phyloP scores from a whole-genome alignment of 352 stramenopile genomes.

The Phytophthora pisi region DNA sequence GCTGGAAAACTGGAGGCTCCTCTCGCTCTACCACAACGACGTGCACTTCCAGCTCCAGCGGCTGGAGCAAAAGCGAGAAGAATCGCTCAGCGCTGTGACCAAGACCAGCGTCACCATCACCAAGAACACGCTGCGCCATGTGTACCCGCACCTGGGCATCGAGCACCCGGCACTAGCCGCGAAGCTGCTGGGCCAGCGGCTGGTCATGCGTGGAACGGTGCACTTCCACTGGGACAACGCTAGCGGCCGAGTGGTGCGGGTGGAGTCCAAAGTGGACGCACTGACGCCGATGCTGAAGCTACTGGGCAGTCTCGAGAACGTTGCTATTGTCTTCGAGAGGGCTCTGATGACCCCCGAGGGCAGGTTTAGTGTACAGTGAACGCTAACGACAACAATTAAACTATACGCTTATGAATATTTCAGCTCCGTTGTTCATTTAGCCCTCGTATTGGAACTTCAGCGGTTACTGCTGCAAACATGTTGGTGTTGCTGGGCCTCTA shows the following conservation, averaged over 20 bases:
- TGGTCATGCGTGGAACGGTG: conserved; percentile 2
- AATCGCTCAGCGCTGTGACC: conserved; percentile 7
- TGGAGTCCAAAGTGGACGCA: conserved; percentile 6
- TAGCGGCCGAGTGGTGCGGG: not conserved
- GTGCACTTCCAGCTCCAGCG: conserved; percentile 7
- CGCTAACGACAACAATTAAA: not conserved
- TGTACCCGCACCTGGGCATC: conserved; percentile 7
- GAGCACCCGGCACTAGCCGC: not conserved
- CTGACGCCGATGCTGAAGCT: conserved; percentile 13
- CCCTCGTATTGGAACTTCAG: too few species aligned
- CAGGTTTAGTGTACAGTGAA: not conserved
- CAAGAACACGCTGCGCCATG: conserved; percentile 5
- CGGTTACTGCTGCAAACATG: too few species aligned
- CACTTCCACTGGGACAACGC: conserved; percentile 6
- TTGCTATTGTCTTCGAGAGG: conserved; percentile 8
- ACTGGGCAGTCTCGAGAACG: conserved; percentile 6
- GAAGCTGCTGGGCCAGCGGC: conserved; percentile 9
- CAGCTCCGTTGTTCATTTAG: too few species aligned
- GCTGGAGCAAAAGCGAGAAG: not conserved
- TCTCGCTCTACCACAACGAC: conserved; percentile 19
- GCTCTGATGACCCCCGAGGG: conserved; percentile 6
- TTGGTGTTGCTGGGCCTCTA: too few species aligned
- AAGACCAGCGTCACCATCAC: conserved; percentile 13
- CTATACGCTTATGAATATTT: not conserved
- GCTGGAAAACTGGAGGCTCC: conserved; percentile 16